Conservation (phyloP, 2,329 filamentous ascomycete species). For the Aspergillus vadensis region DNA sequence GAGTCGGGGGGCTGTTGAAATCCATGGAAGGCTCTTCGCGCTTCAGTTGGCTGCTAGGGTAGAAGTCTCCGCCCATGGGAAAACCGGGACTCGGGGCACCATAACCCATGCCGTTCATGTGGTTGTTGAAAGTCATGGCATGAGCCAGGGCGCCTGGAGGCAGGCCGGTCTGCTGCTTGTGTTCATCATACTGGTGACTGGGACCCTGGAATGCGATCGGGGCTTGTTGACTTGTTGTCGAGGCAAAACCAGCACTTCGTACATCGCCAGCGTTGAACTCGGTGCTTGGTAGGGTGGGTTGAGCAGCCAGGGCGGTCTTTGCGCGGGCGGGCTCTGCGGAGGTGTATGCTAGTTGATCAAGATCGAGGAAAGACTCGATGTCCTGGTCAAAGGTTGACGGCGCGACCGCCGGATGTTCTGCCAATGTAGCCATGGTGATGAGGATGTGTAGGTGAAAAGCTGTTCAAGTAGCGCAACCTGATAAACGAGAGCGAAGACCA, state of each 20-base stretch:
- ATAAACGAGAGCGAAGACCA: conserved; percentile 2
- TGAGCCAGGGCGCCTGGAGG: conserved; percentile 80
- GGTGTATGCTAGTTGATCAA: conserved; percentile 48
- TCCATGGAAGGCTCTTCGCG: conserved; percentile 57
- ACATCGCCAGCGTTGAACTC: conserved; percentile 36
- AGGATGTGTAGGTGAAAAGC: conserved; percentile 1
- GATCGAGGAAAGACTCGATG: conserved; percentile 51
- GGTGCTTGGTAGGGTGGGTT: conserved; percentile 40
- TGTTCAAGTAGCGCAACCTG: not conserved
- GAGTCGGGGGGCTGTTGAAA: conserved; percentile 66
- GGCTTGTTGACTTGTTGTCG: conserved; percentile 35
- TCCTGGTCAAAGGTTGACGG: conserved; percentile 45
- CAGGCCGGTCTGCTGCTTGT: conserved; percentile 93
- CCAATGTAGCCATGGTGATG: conserved; percentile 38
- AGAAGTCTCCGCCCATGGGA: conserved; percentile 61
- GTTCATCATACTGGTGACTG: conserved; percentile 92
- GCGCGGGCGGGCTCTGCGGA: conserved; percentile 38
- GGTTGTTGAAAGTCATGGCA: conserved; percentile 78
- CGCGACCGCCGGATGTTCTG: conserved; percentile 35
- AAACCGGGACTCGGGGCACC: conserved; percentile 39
- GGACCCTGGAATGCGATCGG: conserved; percentile 71
- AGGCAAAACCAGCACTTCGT: conserved; percentile 38
- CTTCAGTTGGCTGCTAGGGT: conserved; percentile 53
- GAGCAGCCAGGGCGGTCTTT: conserved; percentile 39
- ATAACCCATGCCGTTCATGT: conserved; percentile 50